Conservation (phyloP, 2,329 filamentous ascomycete species). For the Diaporthe citrichinensis region DNA sequence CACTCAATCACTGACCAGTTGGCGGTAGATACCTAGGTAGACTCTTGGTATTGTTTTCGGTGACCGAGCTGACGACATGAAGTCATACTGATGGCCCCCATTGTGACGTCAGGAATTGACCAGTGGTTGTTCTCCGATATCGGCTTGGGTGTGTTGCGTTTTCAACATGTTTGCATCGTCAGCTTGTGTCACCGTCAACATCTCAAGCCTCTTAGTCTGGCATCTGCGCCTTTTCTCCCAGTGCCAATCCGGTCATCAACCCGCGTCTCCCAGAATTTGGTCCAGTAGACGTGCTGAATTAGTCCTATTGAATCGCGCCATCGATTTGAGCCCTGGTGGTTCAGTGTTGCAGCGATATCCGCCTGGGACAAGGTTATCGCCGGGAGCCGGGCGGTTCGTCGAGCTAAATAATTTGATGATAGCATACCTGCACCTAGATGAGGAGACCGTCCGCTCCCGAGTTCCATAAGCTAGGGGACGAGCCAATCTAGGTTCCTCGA, state of each 20-base stretch:
- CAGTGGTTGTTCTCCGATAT: constrained; percentile 33
- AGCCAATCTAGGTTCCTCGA: neutral
- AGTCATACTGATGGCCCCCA: neutral
- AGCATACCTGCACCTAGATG: neutral
- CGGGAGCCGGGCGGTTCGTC: neutral
- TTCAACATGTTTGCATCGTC: neutral
- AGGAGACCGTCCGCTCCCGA: neutral
- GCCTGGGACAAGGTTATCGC: neutral
- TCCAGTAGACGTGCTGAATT: neutral
- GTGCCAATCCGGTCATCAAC: too few relatives aligned
- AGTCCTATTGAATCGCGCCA: neutral
- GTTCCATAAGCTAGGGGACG: neutral
- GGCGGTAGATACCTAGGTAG: too few relatives aligned
- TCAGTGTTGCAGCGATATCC: neutral
- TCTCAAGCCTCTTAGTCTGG: neutral
- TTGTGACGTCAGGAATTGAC: constrained; percentile 37
- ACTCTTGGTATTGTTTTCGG: neutral
- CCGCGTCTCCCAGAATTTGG: neutral
- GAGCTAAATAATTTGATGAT: neutral
- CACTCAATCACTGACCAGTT: neutral
- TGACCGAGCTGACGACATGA: neutral
- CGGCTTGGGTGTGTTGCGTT: constrained; percentile 4
- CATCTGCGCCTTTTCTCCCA: neutral
- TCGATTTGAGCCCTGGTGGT: neutral
- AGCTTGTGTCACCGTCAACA: neutral